These are phyloP conservation scores for Odontarrhena argentea DNA, from an alignment of 345 rosid genomes.

Conservation along the genomic window DNA sequence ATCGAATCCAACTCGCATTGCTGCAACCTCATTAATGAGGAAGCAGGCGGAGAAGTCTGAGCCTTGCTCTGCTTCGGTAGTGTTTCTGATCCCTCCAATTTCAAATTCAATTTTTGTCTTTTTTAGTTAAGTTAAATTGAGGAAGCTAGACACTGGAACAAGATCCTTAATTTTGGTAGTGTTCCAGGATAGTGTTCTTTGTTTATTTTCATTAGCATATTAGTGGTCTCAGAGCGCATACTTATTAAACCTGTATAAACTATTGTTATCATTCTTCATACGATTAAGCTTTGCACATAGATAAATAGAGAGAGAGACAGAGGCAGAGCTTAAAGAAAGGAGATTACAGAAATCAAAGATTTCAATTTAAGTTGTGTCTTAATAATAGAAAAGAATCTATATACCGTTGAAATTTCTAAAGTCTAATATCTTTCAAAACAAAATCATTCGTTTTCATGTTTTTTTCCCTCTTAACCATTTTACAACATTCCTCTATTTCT, in stretches of 20 bases:
- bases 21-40: not conserved
- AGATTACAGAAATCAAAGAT: slow-evolving; percentile 30
- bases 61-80: not conserved
- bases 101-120: not conserved
- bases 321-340: slow-evolving; percentile 39
- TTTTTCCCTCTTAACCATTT: slow-evolving; percentile 25
- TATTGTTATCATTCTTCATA: slow-evolving; percentile 17
- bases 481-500: slow-evolving; percentile 26
- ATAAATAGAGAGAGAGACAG: slow-evolving; percentile 17
- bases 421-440: slow-evolving; percentile 12
- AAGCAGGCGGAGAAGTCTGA: not conserved
- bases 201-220: not conserved
- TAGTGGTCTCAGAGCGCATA: not conserved
- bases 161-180: not conserved
- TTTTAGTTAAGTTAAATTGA: not conserved
- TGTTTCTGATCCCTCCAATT: slow-evolving; percentile 8
- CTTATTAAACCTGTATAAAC: not conserved
- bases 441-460: not conserved
- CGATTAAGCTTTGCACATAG: slow-evolving; percentile 10
- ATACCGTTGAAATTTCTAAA: slow-evolving; percentile 28
- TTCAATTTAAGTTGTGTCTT: slow-evolving; percentile 22
- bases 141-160: not conserved
- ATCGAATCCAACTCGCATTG: not conserved
- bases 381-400: slow-evolving; percentile 39
- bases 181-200: not conserved